Evolutionary conservation across 768 basidiomycete species (phyloP).

Genomic region (Lactarius sp.): DNA sequence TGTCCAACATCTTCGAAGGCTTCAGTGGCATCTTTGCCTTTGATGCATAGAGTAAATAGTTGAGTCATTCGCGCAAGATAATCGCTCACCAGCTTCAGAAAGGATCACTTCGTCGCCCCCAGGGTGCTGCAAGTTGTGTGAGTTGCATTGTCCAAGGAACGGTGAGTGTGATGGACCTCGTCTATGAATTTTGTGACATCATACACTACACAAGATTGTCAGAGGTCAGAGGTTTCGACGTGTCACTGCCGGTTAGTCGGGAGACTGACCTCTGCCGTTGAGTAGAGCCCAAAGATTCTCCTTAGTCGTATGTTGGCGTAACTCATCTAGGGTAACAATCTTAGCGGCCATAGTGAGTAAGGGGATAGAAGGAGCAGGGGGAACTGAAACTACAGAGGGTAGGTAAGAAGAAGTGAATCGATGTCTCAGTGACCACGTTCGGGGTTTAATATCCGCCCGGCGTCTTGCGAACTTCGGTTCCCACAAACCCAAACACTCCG

Average conservation of each 20-base stretch:
- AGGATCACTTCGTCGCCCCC: constrained; percentile 98
- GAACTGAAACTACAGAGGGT: not conserved
- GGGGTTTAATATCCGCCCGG: constrained; percentile 21
- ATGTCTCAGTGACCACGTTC: not conserved
- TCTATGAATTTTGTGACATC: constrained; percentile 91
- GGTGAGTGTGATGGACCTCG: constrained; percentile 51
- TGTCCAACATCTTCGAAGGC: constrained; percentile 99
- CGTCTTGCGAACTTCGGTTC: constrained; percentile 19
- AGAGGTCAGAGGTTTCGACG: constrained; percentile 26
- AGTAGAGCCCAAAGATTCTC: constrained; percentile 78
- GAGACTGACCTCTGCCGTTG: constrained; percentile 68
- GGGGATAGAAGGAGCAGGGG: constrained; percentile 6
- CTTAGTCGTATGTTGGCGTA: constrained; percentile 70
- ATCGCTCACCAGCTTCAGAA: constrained; percentile 74
- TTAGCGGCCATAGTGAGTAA: constrained; percentile 37
- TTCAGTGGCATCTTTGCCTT: constrained; percentile 94
- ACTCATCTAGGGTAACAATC: constrained; percentile 64
- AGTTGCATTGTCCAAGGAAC: not conserved
- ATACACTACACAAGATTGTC: constrained; percentile 59
- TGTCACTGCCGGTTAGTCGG: constrained; percentile 1
- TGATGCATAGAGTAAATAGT: constrained; percentile 10
- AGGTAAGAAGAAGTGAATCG: constrained; percentile 22
- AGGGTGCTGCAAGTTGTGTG: constrained; percentile 60
- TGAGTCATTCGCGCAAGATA: not conserved
- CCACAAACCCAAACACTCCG: constrained; percentile 15